These are phyloP conservation scores for Rhodosporidiobolus sp. DNA, from an alignment of 768 basidiomycete genomes.

Conservation along the genomic window DNA sequence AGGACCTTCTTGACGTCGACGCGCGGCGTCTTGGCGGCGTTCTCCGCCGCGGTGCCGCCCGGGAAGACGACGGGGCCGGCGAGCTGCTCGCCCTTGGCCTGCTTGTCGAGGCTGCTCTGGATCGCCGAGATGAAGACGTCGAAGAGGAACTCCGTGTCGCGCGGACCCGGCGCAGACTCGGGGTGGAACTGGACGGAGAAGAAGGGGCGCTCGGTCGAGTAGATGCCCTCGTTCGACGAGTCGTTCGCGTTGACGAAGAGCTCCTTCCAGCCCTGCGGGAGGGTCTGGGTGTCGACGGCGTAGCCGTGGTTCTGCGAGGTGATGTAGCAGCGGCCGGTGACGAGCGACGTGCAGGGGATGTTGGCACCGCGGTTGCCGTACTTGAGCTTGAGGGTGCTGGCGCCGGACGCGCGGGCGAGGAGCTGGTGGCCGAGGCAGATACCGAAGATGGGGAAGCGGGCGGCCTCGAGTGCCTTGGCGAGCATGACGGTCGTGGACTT, in stretches of 20 bases:
- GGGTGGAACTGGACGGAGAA: constrained; percentile 99
- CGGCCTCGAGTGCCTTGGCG: constrained; percentile 58
- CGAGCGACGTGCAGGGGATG: constrained; percentile 90
- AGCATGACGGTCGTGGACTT: constrained; percentile 66
- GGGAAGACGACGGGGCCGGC: constrained; percentile 52
- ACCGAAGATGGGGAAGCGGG: constrained; percentile 79
- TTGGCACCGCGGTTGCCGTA: constrained; percentile 99
- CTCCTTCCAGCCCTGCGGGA: constrained; percentile 84
- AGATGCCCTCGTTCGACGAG: constrained; percentile 94
- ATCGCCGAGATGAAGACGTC: constrained; percentile 93
- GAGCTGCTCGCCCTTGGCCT: constrained; percentile 50
- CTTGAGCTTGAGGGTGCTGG: constrained; percentile 96
- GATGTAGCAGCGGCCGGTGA: constrained; percentile 96
- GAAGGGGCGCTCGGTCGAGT: constrained; percentile 85
- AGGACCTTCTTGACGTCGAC: constrained; percentile 84
- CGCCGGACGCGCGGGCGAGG: constrained; percentile 89
- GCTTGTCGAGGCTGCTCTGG: constrained; percentile 56
- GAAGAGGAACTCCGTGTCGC: constrained; percentile 98
- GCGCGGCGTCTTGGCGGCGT: constrained; percentile 63
- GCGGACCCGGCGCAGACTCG: constrained; percentile 91
- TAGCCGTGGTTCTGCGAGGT: constrained; percentile 99
- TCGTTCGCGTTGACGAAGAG: constrained; percentile 96
- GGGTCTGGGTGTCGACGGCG: constrained; percentile 77
- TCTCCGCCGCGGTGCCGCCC: constrained; percentile 66
- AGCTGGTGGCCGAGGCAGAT: constrained; percentile 98